Evolutionary conservation across 1,284 basidiomycete species (phyloP), one percentile per base, ranked within the genome.

Genomic region (Cryptococcus sp.): DNA sequence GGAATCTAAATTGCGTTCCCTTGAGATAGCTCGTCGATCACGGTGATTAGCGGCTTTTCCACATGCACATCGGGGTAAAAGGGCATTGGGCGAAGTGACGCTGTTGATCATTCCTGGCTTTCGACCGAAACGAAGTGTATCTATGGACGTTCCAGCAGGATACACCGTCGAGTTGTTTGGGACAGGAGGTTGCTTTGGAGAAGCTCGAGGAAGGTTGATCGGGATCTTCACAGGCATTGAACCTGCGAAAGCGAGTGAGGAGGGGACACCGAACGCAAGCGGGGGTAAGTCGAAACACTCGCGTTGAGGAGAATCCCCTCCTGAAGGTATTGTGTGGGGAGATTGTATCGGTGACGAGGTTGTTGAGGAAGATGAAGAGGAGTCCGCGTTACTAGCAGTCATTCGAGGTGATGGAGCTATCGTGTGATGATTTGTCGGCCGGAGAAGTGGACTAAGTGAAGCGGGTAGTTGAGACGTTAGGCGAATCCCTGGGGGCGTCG

Each of bases 51-150:
- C 60, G 5, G 71, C 60, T 33, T 66, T 61, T 5, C 73, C 73
- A 56, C 73, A 75, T 3, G 71, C 71, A 47, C 73, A 75, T 47
- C 71, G 61, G 23, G 73, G 66, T 14, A 62, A 45, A 10, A 75
- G 65, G 4, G 71, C 73, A 42, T 73, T 72, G 13, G 73, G 73
- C 36, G 72, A 73, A 4, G 66, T 70, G 32, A 75, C 72, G 23
- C 54, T 62, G 60, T 75, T 75, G 55, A 66, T 67, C 14, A 66
- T 63, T 52, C 64, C 61, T 11, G 72, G 67, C 55, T 70, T 70
- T 49, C 73, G 70, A 32, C 72, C 73, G 55, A 72, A 75, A 37
- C 71, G 71, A 14, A 75, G 64, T 0, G 73, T 75, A 49, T 75
- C 73, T 49, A 73, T 65, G 15, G 69, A 72, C 3, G 64, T 58